Evolutionary conservation across 2,329 filamentous ascomycete genomes (phyloP).

Genomic region (Neopestalotiopsis sp.): DNA sequence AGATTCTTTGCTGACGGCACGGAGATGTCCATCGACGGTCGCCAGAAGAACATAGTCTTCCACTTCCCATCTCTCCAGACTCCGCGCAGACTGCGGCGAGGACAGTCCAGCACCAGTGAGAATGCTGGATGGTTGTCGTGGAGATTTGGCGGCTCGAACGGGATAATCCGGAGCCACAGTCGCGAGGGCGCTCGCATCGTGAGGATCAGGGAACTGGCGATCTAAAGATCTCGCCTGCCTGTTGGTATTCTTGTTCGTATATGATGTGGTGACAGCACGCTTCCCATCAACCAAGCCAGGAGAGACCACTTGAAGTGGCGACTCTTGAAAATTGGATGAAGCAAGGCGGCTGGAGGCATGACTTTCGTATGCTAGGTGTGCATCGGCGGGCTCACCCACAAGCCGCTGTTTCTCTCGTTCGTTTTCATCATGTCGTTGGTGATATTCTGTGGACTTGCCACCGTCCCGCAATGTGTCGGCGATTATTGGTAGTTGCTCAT

Average conservation of each 20-base stretch:
- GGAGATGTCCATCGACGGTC: constrained; percentile 97
- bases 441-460: constrained; percentile 13
- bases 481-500: constrained; percentile 29
- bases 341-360: constrained; percentile 29
- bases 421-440: constrained; percentile 25
- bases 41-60: constrained; percentile 99
- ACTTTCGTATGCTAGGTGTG: constrained; percentile 29
- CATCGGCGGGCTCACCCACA: constrained; percentile 24
- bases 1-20: constrained; percentile 87
- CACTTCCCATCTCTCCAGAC: constrained; percentile 98
- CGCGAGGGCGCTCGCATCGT: constrained; percentile 93
- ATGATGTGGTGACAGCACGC: constrained; percentile 28
- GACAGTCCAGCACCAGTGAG: constrained; percentile 66
- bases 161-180: constrained; percentile 95
- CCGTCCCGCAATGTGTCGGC: constrained; percentile 31
- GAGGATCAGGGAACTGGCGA: constrained; percentile 45
- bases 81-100: constrained; percentile 93
- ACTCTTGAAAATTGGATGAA: constrained; percentile 31
- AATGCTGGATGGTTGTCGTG: constrained; percentile 66
- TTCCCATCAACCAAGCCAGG: constrained; percentile 25
- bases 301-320: constrained; percentile 20
- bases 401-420: constrained; percentile 17
- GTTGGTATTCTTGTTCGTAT: constrained; percentile 39
- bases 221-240: constrained; percentile 38
- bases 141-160: constrained; percentile 91